Evolutionary conservation across 257 asterid species (phyloP).

Genomic region (Solanum arcanum): DNA sequence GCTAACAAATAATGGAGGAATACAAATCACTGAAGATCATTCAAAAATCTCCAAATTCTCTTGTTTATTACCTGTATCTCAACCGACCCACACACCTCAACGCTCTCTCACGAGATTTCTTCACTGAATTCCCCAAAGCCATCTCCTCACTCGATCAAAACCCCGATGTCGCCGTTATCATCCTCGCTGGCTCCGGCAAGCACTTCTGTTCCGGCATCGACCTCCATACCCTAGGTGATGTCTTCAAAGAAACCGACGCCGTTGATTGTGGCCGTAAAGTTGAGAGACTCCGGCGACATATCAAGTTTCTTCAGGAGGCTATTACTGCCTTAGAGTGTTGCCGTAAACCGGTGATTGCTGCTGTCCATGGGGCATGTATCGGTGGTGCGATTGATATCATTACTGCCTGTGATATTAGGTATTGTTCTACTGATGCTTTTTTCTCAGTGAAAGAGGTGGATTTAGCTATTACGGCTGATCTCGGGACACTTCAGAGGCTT

Average conservation of each 20-base stretch:
- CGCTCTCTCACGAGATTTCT: constrained; percentile 63
- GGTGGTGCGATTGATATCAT: constrained; percentile 80
- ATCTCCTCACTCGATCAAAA: constrained; percentile 50
- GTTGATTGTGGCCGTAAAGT: constrained; percentile 38
- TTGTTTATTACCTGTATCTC: constrained; percentile 32
- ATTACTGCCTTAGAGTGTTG: constrained; percentile 69
- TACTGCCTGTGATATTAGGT: constrained; percentile 80
- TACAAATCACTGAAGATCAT: constrained; percentile 36
- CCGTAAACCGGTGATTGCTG: constrained; percentile 80
- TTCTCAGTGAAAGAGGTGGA: constrained; percentile 89
- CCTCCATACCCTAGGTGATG: constrained; percentile 21
- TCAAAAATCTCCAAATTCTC: constrained; percentile 34
- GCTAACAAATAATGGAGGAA: constrained; percentile 10
- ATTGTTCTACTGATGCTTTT: constrained; percentile 35
- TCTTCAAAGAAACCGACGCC: not conserved
- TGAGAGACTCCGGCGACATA: constrained; percentile 53
- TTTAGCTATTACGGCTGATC: constrained; percentile 68
- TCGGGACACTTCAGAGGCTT: constrained; percentile 90
- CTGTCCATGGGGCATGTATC: constrained; percentile 75
- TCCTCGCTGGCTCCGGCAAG: constrained; percentile 58
- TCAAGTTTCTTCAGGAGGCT: constrained; percentile 55
- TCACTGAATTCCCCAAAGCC: constrained; percentile 77
- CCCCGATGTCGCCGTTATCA: constrained; percentile 48
- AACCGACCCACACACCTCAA: constrained; percentile 53
- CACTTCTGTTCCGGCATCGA: constrained; percentile 89